Base-by-base conservation (phyloP, 108 stramenopile genomes). In the Conticribra guillardii region DNA sequence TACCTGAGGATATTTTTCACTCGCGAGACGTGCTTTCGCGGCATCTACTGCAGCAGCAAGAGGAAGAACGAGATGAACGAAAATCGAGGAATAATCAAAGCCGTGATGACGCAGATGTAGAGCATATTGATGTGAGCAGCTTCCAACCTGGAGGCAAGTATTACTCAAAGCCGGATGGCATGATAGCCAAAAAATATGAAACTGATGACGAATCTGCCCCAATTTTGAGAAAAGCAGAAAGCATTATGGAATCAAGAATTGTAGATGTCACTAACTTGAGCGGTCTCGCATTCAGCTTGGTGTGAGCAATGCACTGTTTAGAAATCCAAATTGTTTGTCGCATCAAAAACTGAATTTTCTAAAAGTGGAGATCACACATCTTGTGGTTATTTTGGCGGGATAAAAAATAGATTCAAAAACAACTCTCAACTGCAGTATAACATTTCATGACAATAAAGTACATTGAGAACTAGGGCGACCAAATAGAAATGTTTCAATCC, bases 1-100 rank as follows among this genome's bases (percentile, higher is more conserved):
- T 77, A 4, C 76, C 76, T 5, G 76, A 77, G 52, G 76, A 77
- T 59, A 34, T 27, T 8, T 77, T 77, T 47, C 76, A 77, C 50
- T 70, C 56, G 18, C 76, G 46, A 24, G 76, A 77, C 22, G 34
- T 54, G 2, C 18, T 70, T 0, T 70, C 68, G 28, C 49, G 63
- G 34, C 68, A 70, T 41, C 57, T 64, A 21, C 58, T 77, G 3
- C 32, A 69, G 21, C 63, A 65, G 50, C 76, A 70, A 50, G 49
- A 77, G 56, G 57, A 70, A 32, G 69, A 70, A 48, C n/a, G 45
- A 32, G 23, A 64, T 11, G 53, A 24, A 30, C 28, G 37, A 3
- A 29, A 1, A 53, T 29, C 41, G 2, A 53, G 28, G 63, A 65
- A 32, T 45, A 44, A 30, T 11, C 44, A 53, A 17, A 24, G 60